Evolutionary conservation across 179 eudicot genomes (phyloP).

Genomic region (Nepenthes alata): DNA sequence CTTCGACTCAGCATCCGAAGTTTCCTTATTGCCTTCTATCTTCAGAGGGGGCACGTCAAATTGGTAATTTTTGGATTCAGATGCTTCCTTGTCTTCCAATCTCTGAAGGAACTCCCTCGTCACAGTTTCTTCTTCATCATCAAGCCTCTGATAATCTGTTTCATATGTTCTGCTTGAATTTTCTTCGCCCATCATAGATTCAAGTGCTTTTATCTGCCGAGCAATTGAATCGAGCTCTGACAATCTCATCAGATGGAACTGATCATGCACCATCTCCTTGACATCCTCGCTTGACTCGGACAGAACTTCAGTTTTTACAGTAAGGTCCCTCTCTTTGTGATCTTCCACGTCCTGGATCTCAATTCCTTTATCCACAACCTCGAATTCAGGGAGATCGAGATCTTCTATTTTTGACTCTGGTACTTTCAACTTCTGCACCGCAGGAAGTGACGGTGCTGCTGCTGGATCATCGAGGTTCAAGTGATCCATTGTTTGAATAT

Average conservation of each 20-base stretch:
- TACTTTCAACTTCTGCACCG: slow-evolving; percentile 34
- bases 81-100: slow-evolving; percentile 50
- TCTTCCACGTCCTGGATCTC: slow-evolving; percentile 40
- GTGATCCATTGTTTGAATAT: slow-evolving; percentile 66
- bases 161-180: slow-evolving; percentile 22
- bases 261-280: slow-evolving; percentile 78
- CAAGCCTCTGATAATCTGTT: slow-evolving; percentile 43
- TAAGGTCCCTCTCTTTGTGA: slow-evolving; percentile 28
- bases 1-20: slow-evolving; percentile 33
- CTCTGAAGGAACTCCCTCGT: slow-evolving; percentile 81
- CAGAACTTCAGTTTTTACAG: slow-evolving; percentile 39
- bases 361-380: slow-evolving; percentile 79
- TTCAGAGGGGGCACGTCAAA: slow-evolving; percentile 15
- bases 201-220: slow-evolving; percentile 87
- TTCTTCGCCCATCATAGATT: slow-evolving; percentile 67
- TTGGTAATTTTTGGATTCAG: slow-evolving; percentile 13
- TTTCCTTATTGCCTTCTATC: slow-evolving; percentile 18
- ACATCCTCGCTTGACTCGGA: slow-evolving; percentile 78
- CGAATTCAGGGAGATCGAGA: slow-evolving; percentile 69
- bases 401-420: slow-evolving; percentile 44
- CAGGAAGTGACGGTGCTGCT: slow-evolving; percentile 17
- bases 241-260: slow-evolving; percentile 39
- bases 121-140: slow-evolving; percentile 80
- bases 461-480: slow-evolving; percentile 80
- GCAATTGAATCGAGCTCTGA: slow-evolving; percentile 88